Conservation (phyloP, 1,139 yeast species). For the Pichia kudriavzevii region DNA sequence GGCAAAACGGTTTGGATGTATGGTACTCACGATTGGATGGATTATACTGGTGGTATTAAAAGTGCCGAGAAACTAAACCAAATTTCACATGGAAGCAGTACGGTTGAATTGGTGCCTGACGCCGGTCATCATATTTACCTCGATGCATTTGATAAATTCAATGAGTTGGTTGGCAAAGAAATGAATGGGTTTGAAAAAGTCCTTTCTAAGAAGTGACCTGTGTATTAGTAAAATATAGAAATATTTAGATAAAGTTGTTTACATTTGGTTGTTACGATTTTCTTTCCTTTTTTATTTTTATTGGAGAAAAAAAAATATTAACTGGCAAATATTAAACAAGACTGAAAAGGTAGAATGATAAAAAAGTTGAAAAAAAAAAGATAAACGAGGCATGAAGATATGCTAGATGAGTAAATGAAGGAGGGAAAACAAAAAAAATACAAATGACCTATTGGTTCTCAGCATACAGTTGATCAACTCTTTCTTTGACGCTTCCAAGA, state of each 20-base stretch:
- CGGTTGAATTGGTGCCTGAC: constrained; percentile 38
- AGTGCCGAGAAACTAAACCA: constrained; percentile 34
- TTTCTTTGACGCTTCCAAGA: constrained; percentile 51
- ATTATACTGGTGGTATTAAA: constrained; percentile 44
- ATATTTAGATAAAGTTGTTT: background rate
- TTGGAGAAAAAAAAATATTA: background rate
- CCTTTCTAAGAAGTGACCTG: background rate
- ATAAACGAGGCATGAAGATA: background rate
- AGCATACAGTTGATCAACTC: constrained; percentile 52
- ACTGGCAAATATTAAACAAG: background rate
- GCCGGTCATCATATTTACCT: constrained; percentile 70
- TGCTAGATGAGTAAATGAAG: background rate
- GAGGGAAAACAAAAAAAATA: background rate
- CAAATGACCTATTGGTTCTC: constrained; percentile 8
- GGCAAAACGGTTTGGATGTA: constrained; percentile 55
- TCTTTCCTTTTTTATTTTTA: background rate
- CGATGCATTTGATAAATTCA: constrained; percentile 49
- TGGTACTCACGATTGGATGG: constrained; percentile 79
- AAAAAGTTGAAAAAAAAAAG: constrained; percentile 1
- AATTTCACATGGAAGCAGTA: constrained; percentile 20
- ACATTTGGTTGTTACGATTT: background rate
- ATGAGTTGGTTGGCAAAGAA: constrained; percentile 39
- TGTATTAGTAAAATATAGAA: background rate
- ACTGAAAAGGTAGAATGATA: background rate
- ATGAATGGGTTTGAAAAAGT: constrained; percentile 29